Evolutionary conservation across 176 grass and related monocot species (phyloP), one percentile per base, ranked within the genome.

Genomic region (Melocanna baccifera): DNA sequence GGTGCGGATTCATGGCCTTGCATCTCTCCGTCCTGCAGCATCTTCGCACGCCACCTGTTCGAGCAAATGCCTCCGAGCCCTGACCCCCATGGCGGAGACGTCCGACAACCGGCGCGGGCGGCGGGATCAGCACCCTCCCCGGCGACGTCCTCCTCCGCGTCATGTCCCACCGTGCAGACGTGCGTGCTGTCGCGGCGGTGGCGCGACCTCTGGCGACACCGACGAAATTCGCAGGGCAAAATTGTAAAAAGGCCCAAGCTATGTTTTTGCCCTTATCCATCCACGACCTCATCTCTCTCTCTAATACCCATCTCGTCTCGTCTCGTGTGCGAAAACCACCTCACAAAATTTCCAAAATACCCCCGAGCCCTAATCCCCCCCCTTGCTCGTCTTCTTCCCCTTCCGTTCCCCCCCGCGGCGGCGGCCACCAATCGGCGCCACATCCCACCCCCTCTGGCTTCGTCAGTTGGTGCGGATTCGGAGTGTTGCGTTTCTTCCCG

Each of bases 271-370:
- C 40, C 32, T 3, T 32, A 42, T 34, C 32, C 51, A 58, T 76
- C 73, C 53, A 77, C 74, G 34, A 40, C 74, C 50, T 56, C 48
- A 1, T 30, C 37, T 43, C 50, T 32, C 32, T 32, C 32, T 32
- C 32, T 32, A 32, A 32, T 32, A 32, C n/a, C n/a, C n/a, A n/a
- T 32, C 32, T 32, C 2, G 32, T 32, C 32, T 32, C 32, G 12
- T 70, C 51, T 23, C 65, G 22, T 42, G 53, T 81, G 65, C 66
- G 79, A 50, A 81, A 81, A 81, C 66, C 28, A 81, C 79, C 79
- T 37, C 25, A 18, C 4, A 52, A 71, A 71, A 71, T 45, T 43
- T 57, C 51, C 36, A 40, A 53, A 68, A 30, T 68, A 68, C 46
- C 63, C 46, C 29, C 29, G 19, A 40, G 30, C 78, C 63, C 78